Conservation (phyloP, 768 basidiomycete genomes). For the Lactarius sanguifluus region DNA sequence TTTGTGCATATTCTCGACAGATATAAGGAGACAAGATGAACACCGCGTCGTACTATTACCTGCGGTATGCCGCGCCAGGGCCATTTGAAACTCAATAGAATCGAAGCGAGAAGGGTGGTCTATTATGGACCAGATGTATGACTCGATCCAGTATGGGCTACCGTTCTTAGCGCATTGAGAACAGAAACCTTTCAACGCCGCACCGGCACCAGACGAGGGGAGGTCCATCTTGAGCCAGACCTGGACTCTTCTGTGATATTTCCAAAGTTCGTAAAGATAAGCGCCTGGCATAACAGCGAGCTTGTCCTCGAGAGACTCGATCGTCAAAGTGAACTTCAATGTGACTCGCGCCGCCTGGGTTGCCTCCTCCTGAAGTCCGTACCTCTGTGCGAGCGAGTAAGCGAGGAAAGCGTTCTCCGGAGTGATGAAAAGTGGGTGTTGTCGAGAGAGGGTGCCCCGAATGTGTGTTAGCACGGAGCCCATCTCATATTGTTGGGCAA, state of each 20-base stretch:
- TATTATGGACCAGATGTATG: neutral
- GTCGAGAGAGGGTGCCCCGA: neutral
- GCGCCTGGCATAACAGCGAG: neutral
- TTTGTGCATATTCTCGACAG: neutral
- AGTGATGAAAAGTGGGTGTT: neutral
- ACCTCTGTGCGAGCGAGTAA: constrained; percentile 5
- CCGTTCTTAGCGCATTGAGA: neutral
- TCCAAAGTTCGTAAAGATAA: constrained; percentile 16
- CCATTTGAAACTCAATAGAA: neutral
- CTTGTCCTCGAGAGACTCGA: neutral
- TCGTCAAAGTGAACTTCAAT: neutral
- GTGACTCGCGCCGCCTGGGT: constrained; percentile 4
- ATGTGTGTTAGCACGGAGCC: neutral
- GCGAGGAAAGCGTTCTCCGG: neutral
- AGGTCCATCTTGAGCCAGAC: no score
- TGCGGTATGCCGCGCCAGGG: neutral
- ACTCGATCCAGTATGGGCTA: neutral
- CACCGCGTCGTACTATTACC: neutral
- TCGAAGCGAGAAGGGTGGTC: neutral
- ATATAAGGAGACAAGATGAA: neutral
- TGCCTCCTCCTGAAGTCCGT: constrained; percentile 4
- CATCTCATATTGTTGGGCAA: constrained; percentile 15
- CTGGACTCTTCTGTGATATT: constrained; percentile 22
- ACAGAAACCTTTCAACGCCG: neutral
- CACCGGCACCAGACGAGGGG: neutral